Evolutionary conservation across 2,329 filamentous ascomycete genomes (phyloP), one percentile per base, ranked within the genome.

Genomic region (Dothistroma septosporum): DNA sequence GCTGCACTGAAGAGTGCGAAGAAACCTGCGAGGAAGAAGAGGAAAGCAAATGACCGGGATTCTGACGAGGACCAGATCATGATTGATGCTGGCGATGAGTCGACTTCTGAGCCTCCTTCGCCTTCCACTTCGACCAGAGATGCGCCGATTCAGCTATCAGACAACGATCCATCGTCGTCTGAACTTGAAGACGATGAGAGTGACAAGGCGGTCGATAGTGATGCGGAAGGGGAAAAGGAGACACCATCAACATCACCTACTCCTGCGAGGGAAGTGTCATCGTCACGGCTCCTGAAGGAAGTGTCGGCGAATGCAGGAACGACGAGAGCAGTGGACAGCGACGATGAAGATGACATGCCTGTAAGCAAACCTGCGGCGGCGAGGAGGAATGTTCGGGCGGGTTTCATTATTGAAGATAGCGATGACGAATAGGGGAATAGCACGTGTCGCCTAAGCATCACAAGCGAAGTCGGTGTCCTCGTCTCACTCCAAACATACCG

Each of bases 371-470:
- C 72, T 14, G 67, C 68, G 22, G 68, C 68, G 19, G 58, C 61
- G 16, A 73, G 73, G 44, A 73, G 77, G 32, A 74, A 68, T 53
- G 72, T 70, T 47, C 70, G 77, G 55, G 78, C 75, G 41, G 77
- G 76, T 0, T 79, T 80, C 61, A 68, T 80, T 44, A 68, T 79
- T 67, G 78, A 78, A 59, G 78, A 79, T 68, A 68, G 64, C 57
- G 68, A 70, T 60, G 64, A 66, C 50, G 66, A 68, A 12, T 61
- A 61, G 58, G n/a, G 37, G 37, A 16, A 48, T 49, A 35, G 24
- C 24, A 28, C 6, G 24, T 28, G 24, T 28, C 6, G 24, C 3
- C 2, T 6, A 28, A 28, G 24, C 24, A 28, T 28, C 24, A 28
- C 24, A 28, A 28, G 24, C 24, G 3, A 28, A 3, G 24, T 28